These are phyloP conservation scores for Colletotrichum melonis DNA, from an alignment of 2,329 filamentous ascomycete species.

Conservation along the genomic window DNA sequence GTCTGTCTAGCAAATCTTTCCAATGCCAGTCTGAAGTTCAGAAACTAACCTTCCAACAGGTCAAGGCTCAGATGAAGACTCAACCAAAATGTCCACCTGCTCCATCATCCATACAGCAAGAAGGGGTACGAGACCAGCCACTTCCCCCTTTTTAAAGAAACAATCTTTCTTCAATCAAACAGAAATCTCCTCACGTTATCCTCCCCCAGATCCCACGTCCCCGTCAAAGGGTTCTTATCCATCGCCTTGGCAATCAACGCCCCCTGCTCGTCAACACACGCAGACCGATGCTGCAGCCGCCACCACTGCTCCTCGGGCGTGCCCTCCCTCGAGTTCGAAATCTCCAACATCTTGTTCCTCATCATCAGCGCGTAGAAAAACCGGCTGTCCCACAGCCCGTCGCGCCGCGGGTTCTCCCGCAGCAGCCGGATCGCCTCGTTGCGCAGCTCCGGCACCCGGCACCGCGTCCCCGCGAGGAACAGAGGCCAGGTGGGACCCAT, in stretches of 20 bases:
- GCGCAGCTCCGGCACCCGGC: conserved; percentile 39
- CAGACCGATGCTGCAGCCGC: conserved; percentile 32
- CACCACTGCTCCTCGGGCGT: conserved; percentile 37
- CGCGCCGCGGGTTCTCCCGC: conserved; percentile 39
- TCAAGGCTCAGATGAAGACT: background rate
- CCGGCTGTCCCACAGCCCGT: conserved; percentile 43
- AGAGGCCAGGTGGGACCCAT: conserved; percentile 42
- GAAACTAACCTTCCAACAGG: no score
- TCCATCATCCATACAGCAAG: background rate
- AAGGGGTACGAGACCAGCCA: no score
- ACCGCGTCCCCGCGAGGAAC: conserved; percentile 41
- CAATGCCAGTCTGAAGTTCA: no score
- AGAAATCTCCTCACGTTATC: conserved; percentile 8
- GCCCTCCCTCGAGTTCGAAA: conserved; percentile 38
- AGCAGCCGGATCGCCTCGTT: conserved; percentile 42
- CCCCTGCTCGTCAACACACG: conserved; percentile 24
- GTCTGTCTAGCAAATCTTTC: no score
- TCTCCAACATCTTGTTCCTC: conserved; percentile 36
- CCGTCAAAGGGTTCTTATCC: conserved; percentile 21
- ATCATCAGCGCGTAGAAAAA: conserved; percentile 37
- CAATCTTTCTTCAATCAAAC: background rate
- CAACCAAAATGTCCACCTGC: background rate
- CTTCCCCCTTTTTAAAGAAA: no score
- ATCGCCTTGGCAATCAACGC: conserved; percentile 18
- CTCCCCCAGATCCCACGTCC: conserved; percentile 24